Conservation (phyloP, 2,329 filamentous ascomycete genomes). For the Celoporthe dispersa region DNA sequence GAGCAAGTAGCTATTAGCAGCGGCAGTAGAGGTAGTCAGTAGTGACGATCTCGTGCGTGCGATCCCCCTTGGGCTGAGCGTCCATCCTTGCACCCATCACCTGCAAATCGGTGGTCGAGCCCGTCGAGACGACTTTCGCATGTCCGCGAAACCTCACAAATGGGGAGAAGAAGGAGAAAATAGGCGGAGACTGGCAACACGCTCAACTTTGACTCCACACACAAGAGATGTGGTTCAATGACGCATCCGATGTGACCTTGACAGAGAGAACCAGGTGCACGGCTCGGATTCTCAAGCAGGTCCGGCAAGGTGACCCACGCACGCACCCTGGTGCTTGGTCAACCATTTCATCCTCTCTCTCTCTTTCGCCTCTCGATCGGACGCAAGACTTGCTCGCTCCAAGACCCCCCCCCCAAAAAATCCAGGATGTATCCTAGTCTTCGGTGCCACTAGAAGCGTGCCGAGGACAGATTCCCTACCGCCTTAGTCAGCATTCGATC, state of each 20-base stretch:
- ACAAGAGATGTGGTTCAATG: slow-evolving; percentile 18
- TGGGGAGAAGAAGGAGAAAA: neutral
- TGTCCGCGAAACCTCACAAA: neutral
- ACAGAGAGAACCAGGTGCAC: slow-evolving; percentile 1
- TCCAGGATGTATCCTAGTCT: neutral
- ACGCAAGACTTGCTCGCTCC: neutral
- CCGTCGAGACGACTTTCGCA: neutral
- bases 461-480: neutral
- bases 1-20: neutral
- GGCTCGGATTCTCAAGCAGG: neutral
- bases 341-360: neutral
- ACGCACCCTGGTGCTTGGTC: no score
- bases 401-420: neutral
- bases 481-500: neutral
- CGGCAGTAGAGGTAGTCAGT: neutral
- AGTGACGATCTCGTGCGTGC: neutral
- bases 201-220: slow-evolving; percentile 16
- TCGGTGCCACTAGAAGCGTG: neutral
- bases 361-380: neutral
- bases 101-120: neutral
- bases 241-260: slow-evolving; percentile 19
- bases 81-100: no score
- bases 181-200: slow-evolving; percentile 12
- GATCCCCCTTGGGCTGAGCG: neutral
- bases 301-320: neutral